A percentile compares a stretch with the other conserved stretches of the same genome.
Evolutionary conservation across 2,329 filamentous ascomycete species (phyloP).

Genomic region (Trichophyton benhamiae): DNA sequence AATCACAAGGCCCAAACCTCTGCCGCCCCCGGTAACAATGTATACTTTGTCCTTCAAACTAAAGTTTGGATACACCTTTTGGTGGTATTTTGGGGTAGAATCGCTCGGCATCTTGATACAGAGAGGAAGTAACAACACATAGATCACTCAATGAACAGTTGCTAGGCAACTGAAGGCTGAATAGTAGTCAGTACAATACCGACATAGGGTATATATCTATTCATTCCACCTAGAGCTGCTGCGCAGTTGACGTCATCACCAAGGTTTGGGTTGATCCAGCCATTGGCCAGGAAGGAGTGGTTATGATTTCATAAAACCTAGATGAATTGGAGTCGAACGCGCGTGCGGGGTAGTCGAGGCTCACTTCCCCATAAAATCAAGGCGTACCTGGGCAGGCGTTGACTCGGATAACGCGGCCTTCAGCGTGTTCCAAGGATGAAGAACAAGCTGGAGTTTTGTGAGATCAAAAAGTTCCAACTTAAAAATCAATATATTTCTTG

Average conservation of each 20-base stretch:
- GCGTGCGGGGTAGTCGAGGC: too few relatives aligned
- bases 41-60: constrained; percentile 32
- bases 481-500: background rate
- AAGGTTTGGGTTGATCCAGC: background rate
- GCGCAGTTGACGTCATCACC: background rate
- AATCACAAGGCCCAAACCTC: constrained; percentile 35
- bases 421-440: background rate
- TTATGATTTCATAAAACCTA: background rate
- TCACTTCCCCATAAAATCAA: background rate
- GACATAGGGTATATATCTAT: background rate
- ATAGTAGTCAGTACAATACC: background rate
- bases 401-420: background rate
- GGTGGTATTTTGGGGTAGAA: constrained; percentile 3
- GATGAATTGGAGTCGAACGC: too few relatives aligned
- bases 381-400: background rate
- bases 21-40: constrained; percentile 33
- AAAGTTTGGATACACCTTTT: constrained; percentile 34
- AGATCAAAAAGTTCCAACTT: background rate
- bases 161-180: background rate
- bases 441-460: too few relatives aligned
- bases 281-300: background rate
- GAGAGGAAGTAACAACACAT: background rate
- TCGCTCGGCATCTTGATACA: constrained; percentile 4
- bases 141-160: background rate
- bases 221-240: background rate